These are phyloP conservation scores for Boletus edulis DNA, from an alignment of 768 basidiomycete species.

Conservation along the genomic window DNA sequence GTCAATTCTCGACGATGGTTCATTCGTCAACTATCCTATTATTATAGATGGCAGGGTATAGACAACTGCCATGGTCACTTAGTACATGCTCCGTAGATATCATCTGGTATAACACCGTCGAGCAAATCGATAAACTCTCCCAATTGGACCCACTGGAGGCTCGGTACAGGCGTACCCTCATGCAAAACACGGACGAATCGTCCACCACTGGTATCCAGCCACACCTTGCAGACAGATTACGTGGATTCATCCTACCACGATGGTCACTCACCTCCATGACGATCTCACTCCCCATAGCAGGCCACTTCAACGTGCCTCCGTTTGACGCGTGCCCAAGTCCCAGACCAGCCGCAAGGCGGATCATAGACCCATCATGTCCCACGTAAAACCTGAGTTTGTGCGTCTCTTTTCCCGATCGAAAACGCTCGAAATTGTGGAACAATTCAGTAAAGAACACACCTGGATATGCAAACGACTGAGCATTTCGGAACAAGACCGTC, in stretches of 20 bases:
- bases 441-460: constrained; percentile 48
- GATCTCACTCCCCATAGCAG: constrained; percentile 47
- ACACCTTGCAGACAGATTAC: constrained; percentile 34
- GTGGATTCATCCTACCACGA: neutral
- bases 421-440: constrained; percentile 36
- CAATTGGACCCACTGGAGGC: constrained; percentile 37
- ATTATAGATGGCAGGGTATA: neutral
- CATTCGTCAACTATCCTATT: neutral
- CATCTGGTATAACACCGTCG: constrained; percentile 33
- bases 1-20: neutral
- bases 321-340: constrained; percentile 35
- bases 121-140: constrained; percentile 35
- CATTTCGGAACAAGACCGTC: neutral
- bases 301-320: constrained; percentile 39
- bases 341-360: constrained; percentile 38
- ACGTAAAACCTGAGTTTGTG: constrained; percentile 42
- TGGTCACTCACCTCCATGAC: constrained; percentile 39
- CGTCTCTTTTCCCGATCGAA: constrained; percentile 32
- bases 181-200: constrained; percentile 43
- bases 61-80: neutral
- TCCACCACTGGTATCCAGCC: constrained; percentile 25
- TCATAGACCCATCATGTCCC: constrained; percentile 49
- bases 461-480: constrained; percentile 11
- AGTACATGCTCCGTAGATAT: constrained; percentile 27
- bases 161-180: constrained; percentile 39